Percentiles rank a stretch among this genome's conserved stretches.
phyloP scores from a whole-genome alignment of 2,329 filamentous ascomycete species.

The Colletotrichum tropicale region DNA sequence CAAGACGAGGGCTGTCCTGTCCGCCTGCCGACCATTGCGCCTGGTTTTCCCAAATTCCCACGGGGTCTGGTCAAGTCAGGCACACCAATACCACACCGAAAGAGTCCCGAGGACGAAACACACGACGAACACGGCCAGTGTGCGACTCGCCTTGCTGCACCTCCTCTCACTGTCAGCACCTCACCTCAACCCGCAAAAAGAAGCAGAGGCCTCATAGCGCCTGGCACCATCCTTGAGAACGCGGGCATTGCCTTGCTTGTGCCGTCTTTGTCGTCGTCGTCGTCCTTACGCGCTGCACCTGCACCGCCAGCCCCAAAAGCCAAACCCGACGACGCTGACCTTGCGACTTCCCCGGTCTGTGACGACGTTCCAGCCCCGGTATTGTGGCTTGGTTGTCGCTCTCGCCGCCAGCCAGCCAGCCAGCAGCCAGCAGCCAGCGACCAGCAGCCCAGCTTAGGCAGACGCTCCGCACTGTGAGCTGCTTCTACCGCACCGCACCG shows the following conservation, averaged over 20 bases:
- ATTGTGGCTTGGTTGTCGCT: constrained; percentile 20
- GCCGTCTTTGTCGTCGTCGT: background rate
- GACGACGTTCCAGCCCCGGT: constrained; percentile 16
- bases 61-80: background rate
- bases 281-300: background rate
- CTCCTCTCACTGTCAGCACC: background rate
- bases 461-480: background rate
- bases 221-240: background rate
- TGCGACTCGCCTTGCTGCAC: background rate
- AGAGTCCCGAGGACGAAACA: background rate
- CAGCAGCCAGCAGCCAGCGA: background rate
- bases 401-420: background rate
- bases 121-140: constrained; percentile 7
- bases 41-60: background rate
- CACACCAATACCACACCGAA: background rate
- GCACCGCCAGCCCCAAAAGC: constrained; percentile 1
- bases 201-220: background rate
- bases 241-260: background rate
- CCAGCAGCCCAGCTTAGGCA: background rate
- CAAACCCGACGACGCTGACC: constrained; percentile 1
- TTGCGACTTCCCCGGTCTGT: background rate
- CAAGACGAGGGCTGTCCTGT: background rate
- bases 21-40: background rate
- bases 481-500: background rate
- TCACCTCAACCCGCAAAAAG: background rate